Evolutionary conservation across 257 asterid genomes (phyloP).

Genomic region (Nicotiana tabacum): DNA sequence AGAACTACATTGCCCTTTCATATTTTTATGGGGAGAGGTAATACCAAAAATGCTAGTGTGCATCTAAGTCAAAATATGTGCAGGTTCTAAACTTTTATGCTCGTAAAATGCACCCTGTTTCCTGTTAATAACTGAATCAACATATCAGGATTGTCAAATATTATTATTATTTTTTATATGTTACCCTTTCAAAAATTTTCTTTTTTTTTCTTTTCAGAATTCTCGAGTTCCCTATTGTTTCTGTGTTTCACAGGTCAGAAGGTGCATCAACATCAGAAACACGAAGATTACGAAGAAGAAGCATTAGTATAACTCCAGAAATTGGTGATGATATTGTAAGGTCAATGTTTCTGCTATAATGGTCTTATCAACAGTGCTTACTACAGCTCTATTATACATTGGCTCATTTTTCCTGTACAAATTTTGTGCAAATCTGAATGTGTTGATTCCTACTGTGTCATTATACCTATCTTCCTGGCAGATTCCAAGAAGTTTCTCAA

Average conservation of each 20-base stretch:
- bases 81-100: background rate
- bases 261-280: constrained; percentile 73
- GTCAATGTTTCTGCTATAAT: constrained; percentile 35
- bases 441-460: background rate
- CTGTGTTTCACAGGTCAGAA: constrained; percentile 58
- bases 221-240: background rate
- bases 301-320: constrained; percentile 94
- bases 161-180: no score
- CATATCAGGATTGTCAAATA: background rate
- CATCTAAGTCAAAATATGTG: background rate
- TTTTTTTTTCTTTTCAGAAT: no score
- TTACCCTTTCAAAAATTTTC: no score
- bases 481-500: background rate
- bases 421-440: background rate
- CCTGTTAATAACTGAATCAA: background rate
- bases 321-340: constrained; percentile 96
- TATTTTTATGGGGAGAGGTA: background rate
- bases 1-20: background rate
- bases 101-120: background rate
- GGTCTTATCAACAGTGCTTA: background rate
- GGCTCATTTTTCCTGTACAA: background rate
- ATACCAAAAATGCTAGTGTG: background rate
- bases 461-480: background rate
- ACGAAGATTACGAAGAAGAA: constrained; percentile 80
- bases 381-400: background rate